Evolutionary conservation across 148 eudicot species (phyloP).

Genomic region (Simmondsia chinensis): DNA sequence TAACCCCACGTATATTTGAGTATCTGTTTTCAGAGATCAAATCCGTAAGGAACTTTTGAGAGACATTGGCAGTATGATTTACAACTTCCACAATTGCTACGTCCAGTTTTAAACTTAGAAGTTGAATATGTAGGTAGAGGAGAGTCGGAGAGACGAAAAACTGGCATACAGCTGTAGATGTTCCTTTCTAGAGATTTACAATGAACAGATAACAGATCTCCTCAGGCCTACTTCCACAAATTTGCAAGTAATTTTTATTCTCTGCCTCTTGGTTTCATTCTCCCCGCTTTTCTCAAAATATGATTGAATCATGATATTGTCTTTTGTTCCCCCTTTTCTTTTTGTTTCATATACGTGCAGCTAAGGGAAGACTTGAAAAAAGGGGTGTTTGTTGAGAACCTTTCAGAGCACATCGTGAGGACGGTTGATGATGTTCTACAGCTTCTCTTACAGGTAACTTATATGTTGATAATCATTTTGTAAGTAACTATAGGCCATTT

Average conservation of each 20-base stretch:
- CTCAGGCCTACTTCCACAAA: constrained; percentile 92
- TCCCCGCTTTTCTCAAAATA: constrained; percentile 2
- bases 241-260: constrained; percentile 48
- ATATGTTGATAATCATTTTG: too few relatives aligned
- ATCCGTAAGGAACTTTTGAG: constrained; percentile 42
- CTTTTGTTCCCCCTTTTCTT: too few relatives aligned
- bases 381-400: constrained; percentile 95
- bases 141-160: constrained; percentile 84
- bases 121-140: constrained; percentile 84
- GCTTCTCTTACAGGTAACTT: constrained; percentile 67
- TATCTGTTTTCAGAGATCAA: constrained; percentile 90
- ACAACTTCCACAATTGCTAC: neutral
- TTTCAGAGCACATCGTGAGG: constrained; percentile 85
- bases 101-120: constrained; percentile 1
- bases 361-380: constrained; percentile 83
- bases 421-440: constrained; percentile 78
- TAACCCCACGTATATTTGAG: constrained; percentile 95
- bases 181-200: constrained; percentile 93
- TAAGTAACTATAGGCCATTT: too few relatives aligned
- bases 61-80: neutral
- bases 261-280: neutral
- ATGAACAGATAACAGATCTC: constrained; percentile 92
- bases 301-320: too few relatives aligned
- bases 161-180: constrained; percentile 83
- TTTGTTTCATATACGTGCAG: constrained; percentile 28